Conservation (phyloP, 441 rosid species). For the Raphanus hybrid region DNA sequence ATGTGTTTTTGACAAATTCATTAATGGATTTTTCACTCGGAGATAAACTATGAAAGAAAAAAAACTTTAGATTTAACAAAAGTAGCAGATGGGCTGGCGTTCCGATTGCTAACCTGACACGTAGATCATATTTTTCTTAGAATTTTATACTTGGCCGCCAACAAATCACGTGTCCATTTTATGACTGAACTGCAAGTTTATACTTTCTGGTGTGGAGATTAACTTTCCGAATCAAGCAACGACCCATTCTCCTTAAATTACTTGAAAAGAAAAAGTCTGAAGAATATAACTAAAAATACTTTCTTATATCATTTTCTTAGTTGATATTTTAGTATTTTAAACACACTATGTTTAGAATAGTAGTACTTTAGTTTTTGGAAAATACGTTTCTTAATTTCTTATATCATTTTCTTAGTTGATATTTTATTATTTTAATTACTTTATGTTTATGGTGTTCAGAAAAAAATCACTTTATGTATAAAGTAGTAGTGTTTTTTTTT, state of each 20-base stretch:
- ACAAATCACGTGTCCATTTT: slow-evolving; percentile 14
- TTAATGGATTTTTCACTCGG: neutral
- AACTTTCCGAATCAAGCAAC: slow-evolving; percentile 15
- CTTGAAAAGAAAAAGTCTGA: slow-evolving; percentile 14
- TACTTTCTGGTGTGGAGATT: neutral
- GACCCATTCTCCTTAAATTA: slow-evolving; percentile 11
- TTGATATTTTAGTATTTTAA: neutral
- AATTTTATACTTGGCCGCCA: slow-evolving; percentile 10
- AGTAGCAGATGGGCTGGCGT: neutral
- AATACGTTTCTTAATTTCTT: neutral
- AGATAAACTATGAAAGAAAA: neutral
- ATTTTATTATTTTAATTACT: neutral
- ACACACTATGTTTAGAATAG: neutral
- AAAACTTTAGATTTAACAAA: neutral
- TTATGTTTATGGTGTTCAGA: neutral
- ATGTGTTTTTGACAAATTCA: too few species aligned
- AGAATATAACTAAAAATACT: neutral
- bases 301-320: neutral
- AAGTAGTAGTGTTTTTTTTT: neutral
- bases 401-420: neutral
- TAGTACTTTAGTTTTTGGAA: neutral
- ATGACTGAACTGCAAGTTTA: neutral
- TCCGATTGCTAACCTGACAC: slow-evolving; percentile 6
- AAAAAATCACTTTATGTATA: neutral
- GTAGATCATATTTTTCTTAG: neutral